phyloP scores from a whole-genome alignment of 2,329 filamentous ascomycete genomes.

The Didymella pomorum region DNA sequence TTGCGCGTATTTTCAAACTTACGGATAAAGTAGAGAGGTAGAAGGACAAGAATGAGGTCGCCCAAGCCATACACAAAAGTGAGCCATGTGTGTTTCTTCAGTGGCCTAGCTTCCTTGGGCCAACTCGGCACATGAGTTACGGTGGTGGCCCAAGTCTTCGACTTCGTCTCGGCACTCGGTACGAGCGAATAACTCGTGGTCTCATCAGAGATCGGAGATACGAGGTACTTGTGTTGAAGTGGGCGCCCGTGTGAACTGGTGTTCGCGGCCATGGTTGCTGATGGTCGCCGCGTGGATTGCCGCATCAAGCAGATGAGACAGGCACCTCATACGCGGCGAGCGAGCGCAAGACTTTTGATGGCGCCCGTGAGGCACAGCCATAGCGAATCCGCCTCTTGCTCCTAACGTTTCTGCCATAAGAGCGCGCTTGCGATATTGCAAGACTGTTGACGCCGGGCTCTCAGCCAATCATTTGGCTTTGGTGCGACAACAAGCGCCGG shows the following conservation, averaged over 20 bases:
- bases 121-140: conserved; percentile 38
- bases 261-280: conserved; percentile 25
- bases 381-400: conserved; percentile 27
- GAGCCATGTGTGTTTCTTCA: conserved; percentile 39
- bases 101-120: conserved; percentile 37
- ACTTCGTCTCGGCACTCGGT: conserved; percentile 14
- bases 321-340: conserved; percentile 36
- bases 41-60: conserved; percentile 39
- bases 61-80: conserved; percentile 30
- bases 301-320: conserved; percentile 15
- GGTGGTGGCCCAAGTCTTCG: conserved; percentile 36
- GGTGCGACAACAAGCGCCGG: conserved; percentile 39
- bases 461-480: conserved; percentile 35
- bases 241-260: conserved; percentile 24
- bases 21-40: conserved; percentile 49
- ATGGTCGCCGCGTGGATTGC: conserved; percentile 18
- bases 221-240: conserved; percentile 13
- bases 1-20: too few relatives aligned
- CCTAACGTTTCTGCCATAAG: conserved; percentile 23
- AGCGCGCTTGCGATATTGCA: conserved; percentile 33
- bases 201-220: conserved; percentile 14
- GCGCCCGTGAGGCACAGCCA: conserved; percentile 34
- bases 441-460: conserved; percentile 10
- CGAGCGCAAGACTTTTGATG: conserved; percentile 37
- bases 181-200: background rate